phyloP scores from a whole-genome alignment of 208 protist genomes.

The Wallacemonas rigidus region DNA sequence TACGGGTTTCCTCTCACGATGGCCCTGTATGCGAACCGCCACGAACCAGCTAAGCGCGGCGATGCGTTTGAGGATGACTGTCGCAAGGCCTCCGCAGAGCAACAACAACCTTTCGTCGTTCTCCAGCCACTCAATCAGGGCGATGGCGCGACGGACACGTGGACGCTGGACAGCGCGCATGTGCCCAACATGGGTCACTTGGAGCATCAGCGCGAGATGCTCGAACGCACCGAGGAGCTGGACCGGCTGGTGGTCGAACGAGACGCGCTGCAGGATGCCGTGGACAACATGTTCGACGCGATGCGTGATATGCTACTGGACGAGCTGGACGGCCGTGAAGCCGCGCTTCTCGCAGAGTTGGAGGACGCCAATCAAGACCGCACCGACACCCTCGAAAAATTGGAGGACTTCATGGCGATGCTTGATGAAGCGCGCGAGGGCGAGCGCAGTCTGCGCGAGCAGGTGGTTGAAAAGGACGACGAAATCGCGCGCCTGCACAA shows the following conservation, averaged over 20 bases:
- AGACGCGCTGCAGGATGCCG: conserved; percentile 18
- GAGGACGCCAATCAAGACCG: conserved; percentile 30
- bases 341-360: not conserved
- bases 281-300: conserved; percentile 25
- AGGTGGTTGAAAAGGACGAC: not conserved
- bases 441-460: conserved; percentile 14
- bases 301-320: conserved; percentile 24
- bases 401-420: conserved; percentile 44
- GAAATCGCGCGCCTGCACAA: not conserved
- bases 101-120: not conserved
- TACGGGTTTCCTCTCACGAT: conserved; percentile 39
- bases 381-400: conserved; percentile 30
- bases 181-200: not conserved
- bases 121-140: not conserved
- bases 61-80: conserved; percentile 9
- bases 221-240: not conserved
- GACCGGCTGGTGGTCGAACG: not conserved
- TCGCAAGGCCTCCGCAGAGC: not conserved
- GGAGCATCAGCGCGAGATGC: conserved; percentile 8
- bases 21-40: conserved; percentile 27
- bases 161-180: conserved; percentile 7
- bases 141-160: conserved; percentile 6
- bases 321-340: not conserved
- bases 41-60: not conserved
- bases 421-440: conserved; percentile 35